Evolutionary conservation across 306 rosid species (phyloP).

Genomic region (Dalbergia cochinchinensis): DNA sequence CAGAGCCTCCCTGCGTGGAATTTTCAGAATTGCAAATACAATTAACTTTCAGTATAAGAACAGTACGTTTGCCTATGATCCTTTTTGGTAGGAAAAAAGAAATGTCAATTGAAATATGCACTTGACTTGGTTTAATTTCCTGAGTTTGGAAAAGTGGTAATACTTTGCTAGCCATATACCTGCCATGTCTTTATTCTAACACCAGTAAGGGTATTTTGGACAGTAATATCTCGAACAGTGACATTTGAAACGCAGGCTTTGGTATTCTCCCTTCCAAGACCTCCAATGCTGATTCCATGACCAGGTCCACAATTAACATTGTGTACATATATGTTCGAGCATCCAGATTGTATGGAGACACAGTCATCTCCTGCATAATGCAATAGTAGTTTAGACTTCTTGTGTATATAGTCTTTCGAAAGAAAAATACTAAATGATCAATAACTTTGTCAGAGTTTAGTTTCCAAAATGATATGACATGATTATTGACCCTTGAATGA

Average conservation of each 20-base stretch:
- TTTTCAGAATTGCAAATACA: conserved; percentile 7
- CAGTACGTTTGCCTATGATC: too few species aligned
- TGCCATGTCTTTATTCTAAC: conserved; percentile 95
- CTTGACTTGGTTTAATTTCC: too few species aligned
- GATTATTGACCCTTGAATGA: too few species aligned
- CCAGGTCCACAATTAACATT: conserved; percentile 81
- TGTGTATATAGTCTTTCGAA: too few species aligned
- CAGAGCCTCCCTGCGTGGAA: conserved; percentile 78
- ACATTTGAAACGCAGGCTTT: conserved; percentile 84
- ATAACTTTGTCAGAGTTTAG: too few species aligned
- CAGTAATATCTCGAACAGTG: conserved; percentile 68
- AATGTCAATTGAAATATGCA: too few species aligned
- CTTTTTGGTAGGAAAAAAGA: too few species aligned
- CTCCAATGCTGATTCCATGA: conserved; percentile 78
- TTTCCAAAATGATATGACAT: too few species aligned
- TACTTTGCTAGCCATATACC: conserved; percentile 47
- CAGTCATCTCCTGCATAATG: conserved; percentile 72
- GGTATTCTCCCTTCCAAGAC: conserved; percentile 70
- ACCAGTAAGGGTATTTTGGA: conserved; percentile 70
- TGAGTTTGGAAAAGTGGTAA: too few species aligned
- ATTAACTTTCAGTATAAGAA: not conserved
- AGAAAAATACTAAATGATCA: too few species aligned
- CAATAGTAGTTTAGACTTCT: too few species aligned
- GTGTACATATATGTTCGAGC: conserved; percentile 70
- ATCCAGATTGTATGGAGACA: conserved; percentile 77